Percentiles rank a stretch among this genome's conserved stretches.
These are phyloP conservation scores for Aspergillus haitiensis DNA, from an alignment of 495 filamentous ascomycete species.

Conservation along the genomic window DNA sequence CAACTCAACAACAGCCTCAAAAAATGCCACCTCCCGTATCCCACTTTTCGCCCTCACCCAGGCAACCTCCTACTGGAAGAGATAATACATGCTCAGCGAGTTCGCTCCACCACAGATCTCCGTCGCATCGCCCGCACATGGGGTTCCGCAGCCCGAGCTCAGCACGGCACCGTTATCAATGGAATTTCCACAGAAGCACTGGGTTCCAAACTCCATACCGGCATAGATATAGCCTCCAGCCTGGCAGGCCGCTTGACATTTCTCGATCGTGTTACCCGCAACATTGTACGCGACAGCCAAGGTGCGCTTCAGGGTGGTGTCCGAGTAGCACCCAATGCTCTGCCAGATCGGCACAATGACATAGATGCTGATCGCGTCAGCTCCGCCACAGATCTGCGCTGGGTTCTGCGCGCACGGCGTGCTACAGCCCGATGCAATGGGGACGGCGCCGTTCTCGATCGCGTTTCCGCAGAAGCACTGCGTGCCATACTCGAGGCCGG, in stretches of 20 bases:
- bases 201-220: slow-evolving; percentile 4
- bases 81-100: slow-evolving; percentile 5
- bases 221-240: neutral
- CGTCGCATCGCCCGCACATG: neutral
- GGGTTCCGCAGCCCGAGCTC: slow-evolving; percentile 3
- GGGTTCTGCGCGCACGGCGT: neutral
- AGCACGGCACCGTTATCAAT: slow-evolving; percentile 7
- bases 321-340: slow-evolving; percentile 8
- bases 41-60: no score
- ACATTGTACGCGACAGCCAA: neutral
- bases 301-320: slow-evolving; percentile 1
- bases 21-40: no score
- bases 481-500: slow-evolving; percentile 5
- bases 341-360: slow-evolving; percentile 4
- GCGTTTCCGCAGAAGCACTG: slow-evolving; percentile 6
- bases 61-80: slow-evolving; percentile 1
- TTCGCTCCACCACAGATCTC: slow-evolving; percentile 6
- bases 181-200: slow-evolving; percentile 5
- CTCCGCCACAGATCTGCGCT: neutral
- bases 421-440: neutral
- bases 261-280: slow-evolving; percentile 3
- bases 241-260: slow-evolving; percentile 1
- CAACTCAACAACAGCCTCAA: no score
- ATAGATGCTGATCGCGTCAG: neutral
- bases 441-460: neutral